Base-by-base conservation (phyloP, 495 filamentous ascomycete species). In the Neurospora sp. region DNA sequence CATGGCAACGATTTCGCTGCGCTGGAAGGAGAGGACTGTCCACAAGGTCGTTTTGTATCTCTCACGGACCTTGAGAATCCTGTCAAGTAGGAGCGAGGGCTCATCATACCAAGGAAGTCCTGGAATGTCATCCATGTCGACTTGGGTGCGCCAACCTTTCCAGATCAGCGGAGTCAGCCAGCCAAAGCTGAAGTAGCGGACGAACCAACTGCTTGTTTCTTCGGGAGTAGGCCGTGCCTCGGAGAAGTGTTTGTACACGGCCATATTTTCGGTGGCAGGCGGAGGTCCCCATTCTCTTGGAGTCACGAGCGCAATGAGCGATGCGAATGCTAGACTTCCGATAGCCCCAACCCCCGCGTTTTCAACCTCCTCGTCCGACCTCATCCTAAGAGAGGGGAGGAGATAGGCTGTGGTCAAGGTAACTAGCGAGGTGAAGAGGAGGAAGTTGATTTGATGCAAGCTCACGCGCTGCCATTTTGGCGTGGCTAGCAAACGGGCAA, bases 41-140 rank as follows among this genome's bases (percentile, higher is more conserved):
- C 81, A 81, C 38, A 85, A 71, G 0, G 83, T 87, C 44, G 80
- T 81, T 35, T 77, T 79, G 71, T 80, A 79, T 71, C 79, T 80
- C 31, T 77, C 76, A 1, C 85, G 80, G 27, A 84, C 81, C 38
- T 74, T 73, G 20, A 80, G 77, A 35, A 85, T 80, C 31, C 78
- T 81, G 31, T 76, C 73, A 37, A 86, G 79, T 70, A 85, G 81
- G 35, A 80, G 75, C 14, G 79, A 72, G 3, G 85, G 85, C 45
- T 85, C 83, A 70, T 87, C 85, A 71, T 87, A 87, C 76, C 83
- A 83, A 1, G 85, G 84, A 20, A 87, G 80, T n/a, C 73, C 79
- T 14, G 84, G 84, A 39, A 87, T 76, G 77, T 84, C 85, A 47
- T 83, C 80, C 69, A 86, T 79, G 20, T 81, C 83, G 72, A 86